Percentiles rank a stretch among this genome's conserved stretches.
Evolutionary conservation across 2,329 filamentous ascomycete genomes (phyloP).

Genomic region (Diaporthe eres): DNA sequence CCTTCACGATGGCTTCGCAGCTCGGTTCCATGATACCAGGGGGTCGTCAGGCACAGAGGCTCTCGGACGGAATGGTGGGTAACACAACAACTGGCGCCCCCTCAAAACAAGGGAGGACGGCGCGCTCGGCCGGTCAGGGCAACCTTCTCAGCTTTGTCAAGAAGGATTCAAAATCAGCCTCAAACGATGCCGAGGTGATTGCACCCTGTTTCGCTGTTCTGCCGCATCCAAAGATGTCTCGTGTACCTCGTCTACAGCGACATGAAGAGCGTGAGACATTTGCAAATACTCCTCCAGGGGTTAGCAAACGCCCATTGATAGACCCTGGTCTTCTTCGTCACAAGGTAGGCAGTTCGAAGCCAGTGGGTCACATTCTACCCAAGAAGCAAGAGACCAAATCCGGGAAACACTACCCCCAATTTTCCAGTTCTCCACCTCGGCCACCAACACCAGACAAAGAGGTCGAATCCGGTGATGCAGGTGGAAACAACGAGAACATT

Average conservation of each 20-base stretch:
- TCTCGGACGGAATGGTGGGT: slow-evolving; percentile 50
- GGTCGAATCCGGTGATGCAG: slow-evolving; percentile 41
- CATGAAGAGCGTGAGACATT: background rate
- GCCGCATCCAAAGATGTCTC: background rate
- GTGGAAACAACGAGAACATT: slow-evolving; percentile 44
- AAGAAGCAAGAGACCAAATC: slow-evolving; percentile 46
- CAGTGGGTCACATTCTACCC: slow-evolving; percentile 51
- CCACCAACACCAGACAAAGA: slow-evolving; percentile 44
- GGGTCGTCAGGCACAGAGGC: slow-evolving; percentile 62
- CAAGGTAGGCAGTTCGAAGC: slow-evolving; percentile 57
- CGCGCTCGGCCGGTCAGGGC: slow-evolving; percentile 29
- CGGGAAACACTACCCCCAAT: slow-evolving; percentile 66
- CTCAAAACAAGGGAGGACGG: slow-evolving; percentile 49
- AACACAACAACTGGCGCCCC: slow-evolving; percentile 42
- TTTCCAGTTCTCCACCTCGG: slow-evolving; percentile 70
- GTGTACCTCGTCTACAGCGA: background rate
- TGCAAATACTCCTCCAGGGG: background rate
- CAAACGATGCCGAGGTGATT: background rate
- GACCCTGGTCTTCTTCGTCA: slow-evolving; percentile 49
- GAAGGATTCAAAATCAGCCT: slow-evolving; percentile 22
- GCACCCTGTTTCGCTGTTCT: background rate
- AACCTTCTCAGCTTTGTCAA: slow-evolving; percentile 39
- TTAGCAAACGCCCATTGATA: slow-evolving; percentile 3
- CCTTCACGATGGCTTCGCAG: slow-evolving; percentile 71
- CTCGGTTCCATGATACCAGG: slow-evolving; percentile 75